A percentile compares a stretch with the other conserved stretches of the same genome.
phyloP scores from a whole-genome alignment of 1,139 yeast species.

The Magnusiomyces magnusii region DNA sequence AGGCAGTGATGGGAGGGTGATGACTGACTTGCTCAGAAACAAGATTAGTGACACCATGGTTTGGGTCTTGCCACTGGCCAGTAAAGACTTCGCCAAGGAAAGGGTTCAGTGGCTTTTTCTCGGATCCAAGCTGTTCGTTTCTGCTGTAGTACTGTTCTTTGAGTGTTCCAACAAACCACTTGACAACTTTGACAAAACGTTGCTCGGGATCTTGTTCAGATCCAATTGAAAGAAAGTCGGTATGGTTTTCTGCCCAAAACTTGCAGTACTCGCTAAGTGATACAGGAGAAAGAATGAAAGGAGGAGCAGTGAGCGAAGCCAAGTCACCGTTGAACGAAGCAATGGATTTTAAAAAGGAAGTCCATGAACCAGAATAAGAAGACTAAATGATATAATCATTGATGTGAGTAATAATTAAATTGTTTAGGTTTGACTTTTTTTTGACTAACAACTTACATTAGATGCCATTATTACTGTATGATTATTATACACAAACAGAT shows the following conservation, averaged over 20 bases:
- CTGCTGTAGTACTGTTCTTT: conserved; percentile 92
- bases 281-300: conserved; percentile 89
- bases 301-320: conserved; percentile 93
- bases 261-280: conserved; percentile 87
- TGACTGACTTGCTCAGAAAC: conserved; percentile 90
- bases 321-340: conserved; percentile 93
- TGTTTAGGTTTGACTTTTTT: too few relatives aligned
- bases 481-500: too few relatives aligned
- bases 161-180: conserved; percentile 86
- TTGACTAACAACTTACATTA: too few relatives aligned
- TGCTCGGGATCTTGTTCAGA: conserved; percentile 40
- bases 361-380: conserved; percentile 22
- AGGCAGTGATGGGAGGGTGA: conserved; percentile 94
- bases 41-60: conserved; percentile 49
- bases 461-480: too few relatives aligned
- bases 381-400: background rate
- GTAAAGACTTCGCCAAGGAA: conserved; percentile 88
- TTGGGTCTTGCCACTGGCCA: conserved; percentile 59
- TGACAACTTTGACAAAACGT: conserved; percentile 73
- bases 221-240: conserved; percentile 65
- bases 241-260: conserved; percentile 77
- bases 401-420: too few relatives aligned
- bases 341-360: conserved; percentile 75
- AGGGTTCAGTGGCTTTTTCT: conserved; percentile 94
- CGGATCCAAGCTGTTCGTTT: conserved; percentile 83